Evolutionary conservation across 345 rosid genomes (phyloP).

Genomic region (Toxicodendron radicans): DNA sequence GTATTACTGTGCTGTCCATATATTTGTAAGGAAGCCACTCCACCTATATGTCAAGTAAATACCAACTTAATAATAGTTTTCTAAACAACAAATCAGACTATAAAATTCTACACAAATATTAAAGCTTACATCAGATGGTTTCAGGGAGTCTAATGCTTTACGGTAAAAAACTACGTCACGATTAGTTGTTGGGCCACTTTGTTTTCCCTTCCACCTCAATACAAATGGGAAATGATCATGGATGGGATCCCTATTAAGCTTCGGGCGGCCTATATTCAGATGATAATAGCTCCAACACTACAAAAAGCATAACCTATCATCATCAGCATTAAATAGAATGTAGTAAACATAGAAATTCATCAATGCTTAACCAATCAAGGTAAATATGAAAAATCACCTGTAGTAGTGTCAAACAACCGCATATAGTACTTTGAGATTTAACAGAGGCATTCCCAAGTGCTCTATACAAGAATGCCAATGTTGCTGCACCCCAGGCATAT

Average conservation of each 20-base stretch:
- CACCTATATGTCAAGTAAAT: slow-evolving; percentile 47
- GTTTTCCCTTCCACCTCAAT: slow-evolving; percentile 92
- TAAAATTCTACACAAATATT: neutral
- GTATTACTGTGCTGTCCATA: slow-evolving; percentile 69
- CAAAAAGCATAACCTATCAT: slow-evolving; percentile 23
- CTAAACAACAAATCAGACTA: neutral
- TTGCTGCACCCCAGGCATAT: slow-evolving; percentile 96
- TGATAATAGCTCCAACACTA: slow-evolving; percentile 98
- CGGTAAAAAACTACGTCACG: slow-evolving; percentile 89
- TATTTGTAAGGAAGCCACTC: slow-evolving; percentile 87
- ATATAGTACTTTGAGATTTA: slow-evolving; percentile 91
- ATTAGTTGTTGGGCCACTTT: slow-evolving; percentile 89
- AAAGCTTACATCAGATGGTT: slow-evolving; percentile 69
- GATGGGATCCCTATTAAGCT: slow-evolving; percentile 77
- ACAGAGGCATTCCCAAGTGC: slow-evolving; percentile 99
- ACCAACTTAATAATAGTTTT: slow-evolving; percentile 5
- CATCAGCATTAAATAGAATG: slow-evolving; percentile 8
- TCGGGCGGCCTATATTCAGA: slow-evolving; percentile 81
- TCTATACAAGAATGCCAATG: slow-evolving; percentile 86
- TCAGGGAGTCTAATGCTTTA: slow-evolving; percentile 73
- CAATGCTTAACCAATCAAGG: neutral
- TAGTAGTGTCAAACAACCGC: slow-evolving; percentile 90
- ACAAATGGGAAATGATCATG: slow-evolving; percentile 90
- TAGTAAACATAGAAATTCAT: neutral
- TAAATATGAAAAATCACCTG: slow-evolving; percentile 50